A percentile compares a stretch with the other conserved stretches of the same genome.
phyloP scores from a whole-genome alignment of 2,329 filamentous ascomycete genomes.

The Penicillium sp. region DNA sequence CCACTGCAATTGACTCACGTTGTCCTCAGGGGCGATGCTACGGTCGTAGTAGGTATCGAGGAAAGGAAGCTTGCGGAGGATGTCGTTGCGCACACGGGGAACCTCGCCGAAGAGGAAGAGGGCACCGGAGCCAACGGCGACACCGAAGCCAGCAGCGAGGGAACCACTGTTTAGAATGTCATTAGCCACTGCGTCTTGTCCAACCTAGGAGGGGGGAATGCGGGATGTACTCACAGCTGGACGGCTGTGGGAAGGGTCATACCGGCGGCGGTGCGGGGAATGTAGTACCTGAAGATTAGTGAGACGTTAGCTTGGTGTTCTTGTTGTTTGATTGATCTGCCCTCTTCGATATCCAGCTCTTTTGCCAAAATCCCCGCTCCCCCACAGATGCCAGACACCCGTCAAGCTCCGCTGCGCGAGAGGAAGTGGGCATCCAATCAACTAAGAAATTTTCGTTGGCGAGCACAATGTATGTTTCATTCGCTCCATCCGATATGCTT shows the following conservation, averaged over 20 bases:
- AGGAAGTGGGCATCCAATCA: neutral
- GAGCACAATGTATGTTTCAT: neutral
- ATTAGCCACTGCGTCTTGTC: slow-evolving; percentile 15
- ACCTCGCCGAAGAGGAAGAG: slow-evolving; percentile 65
- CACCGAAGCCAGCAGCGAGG: slow-evolving; percentile 56
- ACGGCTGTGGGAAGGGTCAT: slow-evolving; percentile 41
- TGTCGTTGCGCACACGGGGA: slow-evolving; percentile 60
- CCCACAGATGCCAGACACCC: neutral
- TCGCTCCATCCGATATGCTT: neutral
- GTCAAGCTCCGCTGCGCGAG: neutral
- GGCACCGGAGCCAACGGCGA: slow-evolving; percentile 56
- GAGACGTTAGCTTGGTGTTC: slow-evolving; percentile 4
- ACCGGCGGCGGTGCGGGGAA: slow-evolving; percentile 49
- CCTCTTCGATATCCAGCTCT: neutral
- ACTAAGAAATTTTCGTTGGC: neutral
- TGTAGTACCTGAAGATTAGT: slow-evolving; percentile 46
- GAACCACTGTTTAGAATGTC: slow-evolving; percentile 33
- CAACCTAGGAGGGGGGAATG: neutral
- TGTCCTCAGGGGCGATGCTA: slow-evolving; percentile 62
- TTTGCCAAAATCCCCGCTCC: neutral
- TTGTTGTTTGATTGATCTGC: neutral
- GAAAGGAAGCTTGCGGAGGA: slow-evolving; percentile 59
- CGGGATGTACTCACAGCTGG: slow-evolving; percentile 44
- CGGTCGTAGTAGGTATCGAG: slow-evolving; percentile 56
- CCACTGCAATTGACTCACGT: slow-evolving; percentile 39